Percentiles rank a stretch among this genome's conserved stretches.
Evolutionary conservation across 805 yeast genomes (phyloP).

Genomic region (Pichia paraexigua): DNA sequence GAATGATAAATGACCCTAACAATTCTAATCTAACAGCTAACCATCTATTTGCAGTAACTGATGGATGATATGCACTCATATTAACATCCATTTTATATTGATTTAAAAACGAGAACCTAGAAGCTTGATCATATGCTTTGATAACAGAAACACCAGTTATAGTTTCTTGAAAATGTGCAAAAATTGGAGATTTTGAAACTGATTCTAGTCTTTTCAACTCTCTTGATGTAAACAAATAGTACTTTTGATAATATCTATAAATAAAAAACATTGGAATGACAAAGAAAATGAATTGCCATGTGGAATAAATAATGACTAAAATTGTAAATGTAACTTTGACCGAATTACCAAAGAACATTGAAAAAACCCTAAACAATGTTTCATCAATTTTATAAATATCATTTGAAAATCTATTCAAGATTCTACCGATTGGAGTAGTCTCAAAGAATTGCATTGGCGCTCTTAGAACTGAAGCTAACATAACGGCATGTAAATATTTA

Average conservation of each 20-base stretch:
- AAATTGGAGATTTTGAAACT: constrained; percentile 70
- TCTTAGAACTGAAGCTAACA: constrained; percentile 66
- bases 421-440: constrained; percentile 91
- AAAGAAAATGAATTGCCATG: constrained; percentile 77
- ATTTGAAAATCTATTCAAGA: constrained; percentile 82
- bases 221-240: constrained; percentile 68
- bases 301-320: constrained; percentile 70
- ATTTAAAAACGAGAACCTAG: constrained; percentile 57
- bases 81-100: constrained; percentile 72
- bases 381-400: constrained; percentile 90
- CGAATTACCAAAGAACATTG: constrained; percentile 56
- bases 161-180: constrained; percentile 79
- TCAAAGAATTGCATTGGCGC: constrained; percentile 96
- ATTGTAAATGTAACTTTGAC: constrained; percentile 68
- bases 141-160: constrained; percentile 68
- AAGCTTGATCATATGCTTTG: constrained; percentile 62
- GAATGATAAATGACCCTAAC: constrained; percentile 80
- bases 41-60: constrained; percentile 94
- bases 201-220: constrained; percentile 79
- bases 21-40: constrained; percentile 90
- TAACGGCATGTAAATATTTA: constrained; percentile 57
- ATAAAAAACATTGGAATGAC: constrained; percentile 61
- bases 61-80: constrained; percentile 87
- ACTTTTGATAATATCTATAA: constrained; percentile 67
- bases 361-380: constrained; percentile 58